Percentiles rank a stretch among this genome's conserved stretches.
These are phyloP conservation scores for Trichoderma atroviride DNA, from an alignment of 2,329 filamentous ascomycete genomes.

Conservation along the genomic window DNA sequence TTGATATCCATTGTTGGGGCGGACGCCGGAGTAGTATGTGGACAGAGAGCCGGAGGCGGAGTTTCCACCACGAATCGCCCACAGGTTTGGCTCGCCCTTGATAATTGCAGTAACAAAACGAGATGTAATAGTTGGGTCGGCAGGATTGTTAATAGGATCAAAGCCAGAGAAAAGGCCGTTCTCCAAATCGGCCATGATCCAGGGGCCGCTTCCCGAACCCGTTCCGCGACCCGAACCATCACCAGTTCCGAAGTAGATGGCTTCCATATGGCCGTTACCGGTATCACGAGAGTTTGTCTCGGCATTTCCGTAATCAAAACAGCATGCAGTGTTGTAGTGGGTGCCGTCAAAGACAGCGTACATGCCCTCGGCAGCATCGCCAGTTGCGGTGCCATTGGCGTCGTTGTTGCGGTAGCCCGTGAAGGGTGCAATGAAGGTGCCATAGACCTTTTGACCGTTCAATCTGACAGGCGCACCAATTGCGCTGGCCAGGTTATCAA, in stretches of 20 bases:
- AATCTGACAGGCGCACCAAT: constrained; percentile 5
- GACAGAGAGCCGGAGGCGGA: not conserved
- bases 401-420: constrained; percentile 17
- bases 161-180: constrained; percentile 13
- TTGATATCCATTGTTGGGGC: not conserved
- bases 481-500: constrained; percentile 8
- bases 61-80: constrained; percentile 6
- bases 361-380: constrained; percentile 5
- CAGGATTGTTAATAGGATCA: not conserved
- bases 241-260: constrained; percentile 6
- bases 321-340: constrained; percentile 12
- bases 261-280: constrained; percentile 15
- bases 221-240: not conserved
- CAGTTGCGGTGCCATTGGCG: not conserved
- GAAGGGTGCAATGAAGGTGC: constrained; percentile 3
- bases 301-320: constrained; percentile 18
- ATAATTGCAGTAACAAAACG: not conserved
- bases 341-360: constrained; percentile 15
- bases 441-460: constrained; percentile 14
- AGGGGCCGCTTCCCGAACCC: constrained; percentile 9
- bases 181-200: constrained; percentile 18
- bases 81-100: constrained; percentile 12
- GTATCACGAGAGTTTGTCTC: constrained; percentile 9
- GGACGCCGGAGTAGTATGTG: not conserved
- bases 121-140: constrained; percentile 2